Conservation (phyloP, 108 stramenopile species). For the Thalassiosira profunda region DNA sequence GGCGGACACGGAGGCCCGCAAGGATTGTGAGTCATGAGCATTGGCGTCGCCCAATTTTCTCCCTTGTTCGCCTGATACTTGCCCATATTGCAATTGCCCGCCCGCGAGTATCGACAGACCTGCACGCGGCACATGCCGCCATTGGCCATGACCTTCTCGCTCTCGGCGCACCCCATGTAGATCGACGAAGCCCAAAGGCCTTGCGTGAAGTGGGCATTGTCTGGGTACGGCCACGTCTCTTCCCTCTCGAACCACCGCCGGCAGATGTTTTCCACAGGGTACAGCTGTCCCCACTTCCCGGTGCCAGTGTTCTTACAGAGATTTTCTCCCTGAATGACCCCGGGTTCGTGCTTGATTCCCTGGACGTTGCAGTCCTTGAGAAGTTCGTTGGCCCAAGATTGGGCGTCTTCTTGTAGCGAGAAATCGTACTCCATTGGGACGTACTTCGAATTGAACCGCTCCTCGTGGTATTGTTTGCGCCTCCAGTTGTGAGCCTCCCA, state of each 20-base stretch:
- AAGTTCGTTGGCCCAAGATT: slow-evolving; percentile 30
- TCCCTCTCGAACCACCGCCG: slow-evolving; percentile 44
- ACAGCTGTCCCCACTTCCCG: slow-evolving; percentile 14
- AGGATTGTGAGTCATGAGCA: slow-evolving; percentile 23
- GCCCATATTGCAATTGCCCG: slow-evolving; percentile 46
- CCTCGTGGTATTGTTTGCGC: slow-evolving; percentile 21
- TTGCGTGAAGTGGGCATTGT: slow-evolving; percentile 45
- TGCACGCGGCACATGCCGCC: slow-evolving; percentile 29
- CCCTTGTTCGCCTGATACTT: slow-evolving; percentile 3
- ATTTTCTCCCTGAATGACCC: slow-evolving; percentile 31
- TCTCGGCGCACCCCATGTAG: slow-evolving; percentile 36
- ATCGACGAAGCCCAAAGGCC: slow-evolving; percentile 24
- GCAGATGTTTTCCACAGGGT: slow-evolving; percentile 43
- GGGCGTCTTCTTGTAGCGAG: slow-evolving; percentile 18
- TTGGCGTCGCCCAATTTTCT: slow-evolving; percentile 30
- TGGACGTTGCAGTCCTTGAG: slow-evolving; percentile 28
- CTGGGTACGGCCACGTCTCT: slow-evolving; percentile 19
- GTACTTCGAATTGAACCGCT: slow-evolving; percentile 4
- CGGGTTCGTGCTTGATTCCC: slow-evolving; percentile 35
- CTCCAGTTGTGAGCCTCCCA: slow-evolving; percentile 41
- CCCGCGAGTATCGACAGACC: slow-evolving; percentile 38
- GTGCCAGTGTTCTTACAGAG: slow-evolving; percentile 22
- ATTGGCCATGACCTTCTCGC: slow-evolving; percentile 17
- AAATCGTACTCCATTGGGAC: slow-evolving; percentile 31
- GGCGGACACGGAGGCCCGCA: slow-evolving; percentile 46